Evolutionary conservation across 2,329 filamentous ascomycete genomes (phyloP), one percentile per base, ranked within the genome.

Genomic region (Pseudogymnoascus sp.): DNA sequence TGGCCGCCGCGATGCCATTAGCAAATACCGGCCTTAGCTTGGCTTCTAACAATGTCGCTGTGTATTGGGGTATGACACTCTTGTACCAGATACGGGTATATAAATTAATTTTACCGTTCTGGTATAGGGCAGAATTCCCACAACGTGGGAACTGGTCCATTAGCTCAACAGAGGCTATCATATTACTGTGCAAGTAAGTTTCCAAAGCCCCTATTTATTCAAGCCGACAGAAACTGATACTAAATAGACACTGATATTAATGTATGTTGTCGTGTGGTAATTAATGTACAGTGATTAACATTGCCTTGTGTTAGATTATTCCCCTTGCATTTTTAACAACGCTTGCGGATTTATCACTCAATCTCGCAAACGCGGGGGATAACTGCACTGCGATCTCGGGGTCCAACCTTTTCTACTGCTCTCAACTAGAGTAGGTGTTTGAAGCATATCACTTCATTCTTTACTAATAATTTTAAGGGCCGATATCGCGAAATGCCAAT

Each of bases 301-400:
- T 11, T 62, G 63, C 47, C 7, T 33, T 64, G 19, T 17, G 65
- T 38, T 64, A 85, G 79, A 81, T 88, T 64, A 85, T 90, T 61
- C 82, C 84, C 1, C 69, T 90, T 60, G 81, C 86, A 1, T 90
- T 90, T 70, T 69, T 89, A 63, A 80, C 81, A 61, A 78, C 78
- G 59, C 81, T 90, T 66, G 80, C 77, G 50, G 75, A 75, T 19
- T 80, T 82, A 0, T 77, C 79, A 42, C 75, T 86, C 64, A 88
- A 90, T 74, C 87, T 90, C 69, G 82, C 87, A 62, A 87, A 84
- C 66, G 80, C 83, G 7, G 82, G 82, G n/a, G 77, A 87, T 67
- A 80, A 79, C 50, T 90, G 87, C 74, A 82, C 79, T 4, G 73
- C 76, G 0, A 88, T 88, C 63, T 65, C 77, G 0, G 85, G 82